Conservation (phyloP, 2,329 filamentous ascomycete genomes). For the Trichoderma hamatum region DNA sequence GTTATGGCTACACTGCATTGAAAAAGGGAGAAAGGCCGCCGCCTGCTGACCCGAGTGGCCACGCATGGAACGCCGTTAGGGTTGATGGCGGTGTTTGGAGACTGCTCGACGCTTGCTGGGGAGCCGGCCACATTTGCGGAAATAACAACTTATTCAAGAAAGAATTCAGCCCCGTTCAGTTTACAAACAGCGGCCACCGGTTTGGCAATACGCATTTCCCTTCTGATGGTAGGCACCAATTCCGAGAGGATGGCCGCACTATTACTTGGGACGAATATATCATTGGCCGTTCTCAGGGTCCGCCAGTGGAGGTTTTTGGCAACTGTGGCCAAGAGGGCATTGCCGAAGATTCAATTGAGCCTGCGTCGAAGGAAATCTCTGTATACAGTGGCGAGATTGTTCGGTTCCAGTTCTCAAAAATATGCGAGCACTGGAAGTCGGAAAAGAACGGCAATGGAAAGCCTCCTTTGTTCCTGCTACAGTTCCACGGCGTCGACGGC, state of each 20-base stretch:
- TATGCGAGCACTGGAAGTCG: slow-evolving; percentile 84
- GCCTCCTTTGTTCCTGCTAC: slow-evolving; percentile 70
- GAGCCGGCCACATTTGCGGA: slow-evolving; percentile 70
- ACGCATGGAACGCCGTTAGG: slow-evolving; percentile 92
- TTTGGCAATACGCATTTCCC: slow-evolving; percentile 86
- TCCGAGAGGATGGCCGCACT: slow-evolving; percentile 69
- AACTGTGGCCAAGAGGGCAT: slow-evolving; percentile 55
- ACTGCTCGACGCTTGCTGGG: slow-evolving; percentile 90
- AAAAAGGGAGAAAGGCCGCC: slow-evolving; percentile 68
- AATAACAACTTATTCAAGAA: slow-evolving; percentile 63
- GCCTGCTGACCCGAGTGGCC: slow-evolving; percentile 61
- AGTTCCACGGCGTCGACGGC: slow-evolving; percentile 67
- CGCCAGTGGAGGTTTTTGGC: slow-evolving; percentile 52
- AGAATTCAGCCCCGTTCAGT: slow-evolving; percentile 66
- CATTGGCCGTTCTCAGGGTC: slow-evolving; percentile 58
- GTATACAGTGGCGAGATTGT: slow-evolving; percentile 61
- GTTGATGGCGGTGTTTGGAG: slow-evolving; percentile 92
- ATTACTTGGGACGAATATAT: slow-evolving; percentile 83
- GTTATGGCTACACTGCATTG: slow-evolving; percentile 70
- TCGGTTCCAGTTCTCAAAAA: slow-evolving; percentile 77
- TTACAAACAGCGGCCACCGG: slow-evolving; percentile 69
- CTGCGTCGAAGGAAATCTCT: slow-evolving; percentile 54
- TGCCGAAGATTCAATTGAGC: slow-evolving; percentile 62
- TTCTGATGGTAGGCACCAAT: slow-evolving; percentile 67
- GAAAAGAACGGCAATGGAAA: slow-evolving; percentile 66